Conservation (phyloP, 1,284 basidiomycete species). For the Malassezia vespertilionis region DNA sequence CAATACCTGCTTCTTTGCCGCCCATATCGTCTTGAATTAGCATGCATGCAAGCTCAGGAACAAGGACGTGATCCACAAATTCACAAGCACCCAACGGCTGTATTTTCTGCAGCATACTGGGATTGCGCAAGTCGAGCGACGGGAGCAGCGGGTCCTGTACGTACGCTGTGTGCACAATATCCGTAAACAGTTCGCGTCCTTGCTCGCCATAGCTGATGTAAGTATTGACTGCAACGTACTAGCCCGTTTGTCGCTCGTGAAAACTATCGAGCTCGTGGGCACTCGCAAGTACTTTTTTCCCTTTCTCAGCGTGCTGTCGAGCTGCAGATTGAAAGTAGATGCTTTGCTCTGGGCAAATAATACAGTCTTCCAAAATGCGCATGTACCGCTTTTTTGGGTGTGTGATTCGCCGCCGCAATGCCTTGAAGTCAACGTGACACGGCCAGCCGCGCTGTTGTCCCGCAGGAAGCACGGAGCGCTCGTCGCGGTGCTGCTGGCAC, state of each 20-base stretch:
- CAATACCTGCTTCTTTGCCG: background rate
- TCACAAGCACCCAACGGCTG: conserved; percentile 4
- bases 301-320: background rate
- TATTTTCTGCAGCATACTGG: background rate
- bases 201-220: conserved; percentile 14
- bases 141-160: conserved; percentile 14
- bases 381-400: conserved; percentile 7
- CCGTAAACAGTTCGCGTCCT: conserved; percentile 12
- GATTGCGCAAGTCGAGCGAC: conserved; percentile 6
- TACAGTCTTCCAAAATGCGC: conserved; percentile 8
- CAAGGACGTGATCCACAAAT: conserved; percentile 10
- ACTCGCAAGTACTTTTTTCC: background rate
- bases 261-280: conserved; percentile 7
- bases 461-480: conserved; percentile 11
- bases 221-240: conserved; percentile 8
- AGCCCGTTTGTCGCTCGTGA: conserved; percentile 11
- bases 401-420: conserved; percentile 10
- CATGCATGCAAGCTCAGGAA: conserved; percentile 16
- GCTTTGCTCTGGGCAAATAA: conserved; percentile 9
- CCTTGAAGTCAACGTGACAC: background rate
- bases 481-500: conserved; percentile 15
- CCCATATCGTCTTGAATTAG: conserved; percentile 17
- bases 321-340: conserved; percentile 4
- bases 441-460: conserved; percentile 12
- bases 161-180: conserved; percentile 7